These are phyloP conservation scores for Mrakiaceae sp. DNA, from an alignment of 1,284 basidiomycete genomes.

Conservation along the genomic window DNA sequence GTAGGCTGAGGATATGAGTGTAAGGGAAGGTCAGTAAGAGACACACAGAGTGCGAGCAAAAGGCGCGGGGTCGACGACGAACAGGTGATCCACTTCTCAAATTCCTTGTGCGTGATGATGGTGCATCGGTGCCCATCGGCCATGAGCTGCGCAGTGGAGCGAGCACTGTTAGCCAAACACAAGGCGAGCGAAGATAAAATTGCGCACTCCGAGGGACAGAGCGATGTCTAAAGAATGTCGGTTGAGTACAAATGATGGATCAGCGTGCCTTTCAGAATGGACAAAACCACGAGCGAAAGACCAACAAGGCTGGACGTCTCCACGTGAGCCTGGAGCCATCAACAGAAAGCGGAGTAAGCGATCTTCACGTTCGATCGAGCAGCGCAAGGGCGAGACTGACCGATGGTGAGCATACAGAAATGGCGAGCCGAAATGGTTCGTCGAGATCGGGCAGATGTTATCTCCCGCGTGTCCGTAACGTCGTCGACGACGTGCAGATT, in stretches of 20 bases:
- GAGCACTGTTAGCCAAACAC: slow-evolving; percentile 9
- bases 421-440: slow-evolving; percentile 22
- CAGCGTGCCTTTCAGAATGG: too few relatives aligned
- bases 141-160: slow-evolving; percentile 32
- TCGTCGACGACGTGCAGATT: too few relatives aligned
- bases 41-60: background rate
- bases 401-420: slow-evolving; percentile 38
- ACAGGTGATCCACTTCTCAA: slow-evolving; percentile 45
- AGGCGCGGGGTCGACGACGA: background rate
- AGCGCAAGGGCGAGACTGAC: too few relatives aligned
- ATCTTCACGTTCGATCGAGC: too few relatives aligned
- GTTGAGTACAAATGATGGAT: too few relatives aligned
- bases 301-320: slow-evolving; percentile 31
- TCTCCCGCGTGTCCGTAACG: too few relatives aligned
- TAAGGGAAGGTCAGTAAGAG: background rate
- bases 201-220: slow-evolving; percentile 23
- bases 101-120: slow-evolving; percentile 47
- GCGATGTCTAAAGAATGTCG: slow-evolving; percentile 27
- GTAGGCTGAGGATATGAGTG: slow-evolving; percentile 36
- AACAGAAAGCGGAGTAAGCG: too few relatives aligned
- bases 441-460: too few relatives aligned
- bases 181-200: background rate
- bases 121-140: slow-evolving; percentile 43
- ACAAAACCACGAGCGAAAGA: too few relatives aligned
- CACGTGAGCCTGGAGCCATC: slow-evolving; percentile 28